Base-by-base conservation (phyloP, 2,329 filamentous ascomycete species). In the Microcyclospora pomicola region DNA sequence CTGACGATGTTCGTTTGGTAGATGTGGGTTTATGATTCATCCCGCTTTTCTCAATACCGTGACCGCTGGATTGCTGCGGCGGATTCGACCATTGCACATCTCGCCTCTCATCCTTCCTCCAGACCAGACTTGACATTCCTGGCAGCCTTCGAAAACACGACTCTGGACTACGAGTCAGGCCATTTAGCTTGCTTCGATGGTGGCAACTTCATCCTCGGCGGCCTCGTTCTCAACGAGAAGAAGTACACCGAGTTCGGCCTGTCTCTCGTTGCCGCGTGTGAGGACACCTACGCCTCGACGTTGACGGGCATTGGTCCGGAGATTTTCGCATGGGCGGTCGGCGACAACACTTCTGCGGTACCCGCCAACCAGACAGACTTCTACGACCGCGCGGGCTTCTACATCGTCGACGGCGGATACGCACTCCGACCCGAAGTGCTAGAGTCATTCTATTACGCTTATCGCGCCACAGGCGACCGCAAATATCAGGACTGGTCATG, bases 391-490 rank as follows among this genome's bases (percentile, higher is more conserved):
- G 42, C 65, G 1, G 84, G 84, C 4, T 91, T 82, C 65, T 91
- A 76, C 61, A 76, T 83, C 53, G 67, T 60, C 0, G 62, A 64
- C 33, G 50, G 62, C 0, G 52, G 58, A 6, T 92, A 92, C 58
- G 63, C 78, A 9, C 69, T 91, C 19, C 73, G 85, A 82, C 84
- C 5, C 0, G 85, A 92, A 60, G 82, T 86, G 3, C 70, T 92
- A 27, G 85, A 93, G 63, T 81, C 75, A 48, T 79, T 79, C 58
- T 93, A 92, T 68, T 91, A 93, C 59, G 82, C 85, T 2, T 92
- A 82, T 65, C 76, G 84, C 36, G 73, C 80, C 1, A 93, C 85
- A 0, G 78, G 80, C 3, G 71, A 88, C 42, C 48, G 63, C 27
- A 80, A 75, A 62, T 93, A 87, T 59, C 80, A 83, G 56, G 79